These are phyloP conservation scores for Canavalia ensiformis DNA, from an alignment of 306 rosid species.

Conservation along the genomic window DNA sequence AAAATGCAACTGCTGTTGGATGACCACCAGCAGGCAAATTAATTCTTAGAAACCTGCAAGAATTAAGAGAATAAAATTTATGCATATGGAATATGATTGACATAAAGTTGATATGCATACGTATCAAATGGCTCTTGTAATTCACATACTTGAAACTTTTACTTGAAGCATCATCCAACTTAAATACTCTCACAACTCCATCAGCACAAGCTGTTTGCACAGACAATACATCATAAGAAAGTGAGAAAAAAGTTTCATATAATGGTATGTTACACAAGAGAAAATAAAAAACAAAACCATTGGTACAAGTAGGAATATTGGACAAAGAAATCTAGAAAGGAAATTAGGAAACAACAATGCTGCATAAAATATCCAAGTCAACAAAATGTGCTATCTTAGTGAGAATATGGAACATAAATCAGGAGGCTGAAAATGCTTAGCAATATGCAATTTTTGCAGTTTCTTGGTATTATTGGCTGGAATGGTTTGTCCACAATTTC, in stretches of 20 bases:
- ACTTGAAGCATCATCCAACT: constrained; percentile 92
- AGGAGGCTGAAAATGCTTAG: not conserved
- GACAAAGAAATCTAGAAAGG: constrained; percentile 15
- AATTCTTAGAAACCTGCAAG: constrained; percentile 82
- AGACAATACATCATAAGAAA: constrained; percentile 37
- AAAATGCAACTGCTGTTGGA: constrained; percentile 79
- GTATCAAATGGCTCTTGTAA: constrained; percentile 41
- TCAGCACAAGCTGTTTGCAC: constrained; percentile 85
- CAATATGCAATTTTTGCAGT: constrained; percentile 13
- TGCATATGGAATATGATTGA: constrained; percentile 32
- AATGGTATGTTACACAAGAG: constrained; percentile 10
- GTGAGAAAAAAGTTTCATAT: constrained; percentile 22
- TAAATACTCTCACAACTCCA: constrained; percentile 92
- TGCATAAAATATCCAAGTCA: constrained; percentile 25
- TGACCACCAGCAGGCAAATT: constrained; percentile 93
- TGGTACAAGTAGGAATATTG: constrained; percentile 15
- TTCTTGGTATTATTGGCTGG: not conserved
- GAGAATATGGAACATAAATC: constrained; percentile 1
- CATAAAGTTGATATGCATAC: constrained; percentile 27
- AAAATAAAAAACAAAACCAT: constrained; percentile 20
- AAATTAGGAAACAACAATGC: constrained; percentile 25
- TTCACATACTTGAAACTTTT: constrained; percentile 94
- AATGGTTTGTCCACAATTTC: constrained; percentile 25
- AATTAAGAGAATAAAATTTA: constrained; percentile 45
- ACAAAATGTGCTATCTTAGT: constrained; percentile 15